phyloP scores from a whole-genome alignment of 257 asterid species.

The Pogostemon cablin region DNA sequence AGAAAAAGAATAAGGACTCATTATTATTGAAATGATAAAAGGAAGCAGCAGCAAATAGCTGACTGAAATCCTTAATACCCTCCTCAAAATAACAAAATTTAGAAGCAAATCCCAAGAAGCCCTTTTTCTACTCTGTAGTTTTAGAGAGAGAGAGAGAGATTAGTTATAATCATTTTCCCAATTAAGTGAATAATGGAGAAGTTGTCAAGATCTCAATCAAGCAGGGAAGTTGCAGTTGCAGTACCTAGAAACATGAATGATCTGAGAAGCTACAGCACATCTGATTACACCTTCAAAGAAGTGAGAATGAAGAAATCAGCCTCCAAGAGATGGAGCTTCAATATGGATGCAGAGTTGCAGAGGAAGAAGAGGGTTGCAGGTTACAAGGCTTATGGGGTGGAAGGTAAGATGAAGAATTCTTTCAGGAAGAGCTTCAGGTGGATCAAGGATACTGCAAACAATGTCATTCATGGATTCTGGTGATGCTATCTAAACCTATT shows the following conservation, averaged over 20 bases:
- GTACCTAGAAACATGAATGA: constrained; percentile 60
- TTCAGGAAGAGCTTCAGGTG: constrained; percentile 77
- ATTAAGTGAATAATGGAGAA: constrained; percentile 42
- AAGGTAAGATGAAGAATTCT: constrained; percentile 74
- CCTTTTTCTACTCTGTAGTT: not conserved
- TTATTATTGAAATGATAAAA: too few relatives aligned
- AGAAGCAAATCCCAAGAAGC: constrained; percentile 28
- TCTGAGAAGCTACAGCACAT: constrained; percentile 77
- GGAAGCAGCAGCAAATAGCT: not conserved
- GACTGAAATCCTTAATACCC: not conserved
- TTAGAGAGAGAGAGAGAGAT: not conserved
- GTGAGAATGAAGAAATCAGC: constrained; percentile 42
- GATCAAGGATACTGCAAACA: constrained; percentile 64
- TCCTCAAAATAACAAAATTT: constrained; percentile 16
- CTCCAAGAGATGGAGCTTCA: constrained; percentile 59
- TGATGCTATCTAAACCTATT: constrained; percentile 31
- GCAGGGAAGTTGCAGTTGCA: constrained; percentile 34
- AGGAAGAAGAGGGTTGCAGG: constrained; percentile 87
- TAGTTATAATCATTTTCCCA: not conserved
- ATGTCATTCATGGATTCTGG: constrained; percentile 66
- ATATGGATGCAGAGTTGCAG: constrained; percentile 69
- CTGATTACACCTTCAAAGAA: constrained; percentile 40
- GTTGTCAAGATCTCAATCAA: constrained; percentile 60
- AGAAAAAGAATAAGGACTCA: not conserved
- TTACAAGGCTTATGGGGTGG: constrained; percentile 71